Evolutionary conservation across 177 flowering plant species (phyloP), one percentile per base, ranked within the genome.

Genomic region (Vitis hybrid): DNA sequence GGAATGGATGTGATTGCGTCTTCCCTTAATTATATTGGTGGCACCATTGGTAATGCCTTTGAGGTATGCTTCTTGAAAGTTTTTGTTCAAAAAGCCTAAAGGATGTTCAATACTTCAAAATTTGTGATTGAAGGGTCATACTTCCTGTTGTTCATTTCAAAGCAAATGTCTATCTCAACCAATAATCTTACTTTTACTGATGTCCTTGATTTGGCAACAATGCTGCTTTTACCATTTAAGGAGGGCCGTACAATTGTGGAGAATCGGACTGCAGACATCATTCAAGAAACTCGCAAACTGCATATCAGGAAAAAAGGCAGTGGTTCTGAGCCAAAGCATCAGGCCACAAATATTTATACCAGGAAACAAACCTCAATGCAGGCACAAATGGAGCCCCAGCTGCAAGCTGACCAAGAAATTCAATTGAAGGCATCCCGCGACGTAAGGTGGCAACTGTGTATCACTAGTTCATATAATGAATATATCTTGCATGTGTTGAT

Each of bases 371-470:
- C 70, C 3, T 58, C 67, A 22, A 45, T 45, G 65, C 69, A 52
- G 66, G 34, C 63, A 39, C 70, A 70, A 8, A 50, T 29, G 26
- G 79, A 76, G 54, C 56, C 80, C 7, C 78, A 72, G 65, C 67
- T 31, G 64, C 78, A 81, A 67, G 57, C 76, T 50, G 76, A 79
- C 57, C 76, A 56, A 65, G 83, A 80, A 64, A 77, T 75, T 72
- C 87, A 83, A 71, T 62, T 83, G 69, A 83, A 82, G 80, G 85
- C 87, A 74, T 83, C 87, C 70, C 87, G 87, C 78, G 87, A 83
- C 74, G 87, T 83, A 83, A 82, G 83, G 83, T 70, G 72, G 77
- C 85, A 71, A 66, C 77, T 80, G 56, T 83, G 73, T 81, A 59
- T 75, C 65, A 73, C 51, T 80, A 73, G 73, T 76, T 71, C 54